These are phyloP conservation scores for Aegilops bicornis DNA, from an alignment of 176 grass and related monocot species.

Conservation along the genomic window DNA sequence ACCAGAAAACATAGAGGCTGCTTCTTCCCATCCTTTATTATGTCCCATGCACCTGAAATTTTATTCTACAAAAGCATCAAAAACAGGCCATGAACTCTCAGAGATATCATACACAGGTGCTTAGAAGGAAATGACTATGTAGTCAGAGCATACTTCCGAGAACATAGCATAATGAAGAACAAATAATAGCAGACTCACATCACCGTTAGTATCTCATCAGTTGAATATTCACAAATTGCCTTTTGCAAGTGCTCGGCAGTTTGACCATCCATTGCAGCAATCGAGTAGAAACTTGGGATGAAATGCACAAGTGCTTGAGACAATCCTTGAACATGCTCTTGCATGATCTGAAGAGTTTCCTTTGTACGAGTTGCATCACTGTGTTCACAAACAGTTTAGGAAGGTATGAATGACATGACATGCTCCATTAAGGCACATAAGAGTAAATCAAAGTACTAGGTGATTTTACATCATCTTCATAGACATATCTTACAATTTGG, in stretches of 20 bases:
- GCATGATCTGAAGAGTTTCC: conserved; percentile 83
- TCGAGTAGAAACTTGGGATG: conserved; percentile 96
- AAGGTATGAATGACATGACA: conserved; percentile 8
- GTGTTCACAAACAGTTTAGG: conserved; percentile 12
- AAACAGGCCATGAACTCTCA: background rate
- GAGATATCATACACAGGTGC: background rate
- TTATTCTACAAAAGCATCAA: conserved; percentile 28
- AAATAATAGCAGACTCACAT: conserved; percentile 58
- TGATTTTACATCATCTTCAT: background rate
- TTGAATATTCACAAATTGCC: conserved; percentile 75
- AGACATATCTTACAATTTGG: background rate
- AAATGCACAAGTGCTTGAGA: conserved; percentile 71
- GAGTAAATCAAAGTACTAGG: background rate
- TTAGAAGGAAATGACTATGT: background rate
- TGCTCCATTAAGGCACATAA: background rate
- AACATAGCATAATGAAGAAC: background rate
- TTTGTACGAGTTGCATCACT: conserved; percentile 91
- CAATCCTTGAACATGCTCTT: conserved; percentile 69
- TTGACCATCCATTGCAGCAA: conserved; percentile 90
- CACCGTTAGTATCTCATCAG: conserved; percentile 78
- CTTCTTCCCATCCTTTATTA: conserved; percentile 98
- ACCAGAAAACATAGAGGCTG: conserved; percentile 91
- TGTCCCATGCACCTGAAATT: conserved; percentile 94
- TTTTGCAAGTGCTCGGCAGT: conserved; percentile 91
- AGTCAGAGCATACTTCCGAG: background rate